Conservation (phyloP, 2,329 filamentous ascomycete species). For the Hypoxylon sp. region DNA sequence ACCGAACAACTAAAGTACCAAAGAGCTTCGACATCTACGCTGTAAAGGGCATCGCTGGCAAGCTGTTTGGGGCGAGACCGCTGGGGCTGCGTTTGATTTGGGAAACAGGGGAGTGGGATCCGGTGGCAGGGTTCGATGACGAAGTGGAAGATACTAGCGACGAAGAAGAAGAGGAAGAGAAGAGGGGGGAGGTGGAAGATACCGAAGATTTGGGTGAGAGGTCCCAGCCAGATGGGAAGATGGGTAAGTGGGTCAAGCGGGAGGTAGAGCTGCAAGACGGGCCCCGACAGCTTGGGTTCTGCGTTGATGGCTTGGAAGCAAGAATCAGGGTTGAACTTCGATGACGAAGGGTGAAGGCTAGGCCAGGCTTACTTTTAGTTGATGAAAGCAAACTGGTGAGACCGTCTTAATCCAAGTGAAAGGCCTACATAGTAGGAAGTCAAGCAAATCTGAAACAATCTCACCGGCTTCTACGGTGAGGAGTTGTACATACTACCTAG, state of each 20-base stretch:
- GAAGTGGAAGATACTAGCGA: constrained; percentile 70
- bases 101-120: constrained; percentile 94
- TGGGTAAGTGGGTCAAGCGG: constrained; percentile 78
- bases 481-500: background rate
- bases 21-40: constrained; percentile 85
- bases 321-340: constrained; percentile 77
- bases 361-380: background rate
- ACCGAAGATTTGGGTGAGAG: constrained; percentile 35
- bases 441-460: constrained; percentile 2
- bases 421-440: background rate
- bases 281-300: constrained; percentile 85
- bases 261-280: constrained; percentile 86
- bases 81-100: constrained; percentile 79
- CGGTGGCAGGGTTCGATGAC: constrained; percentile 75
- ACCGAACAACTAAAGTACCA: constrained; percentile 71
- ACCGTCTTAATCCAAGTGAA: background rate
- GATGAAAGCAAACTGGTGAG: constrained; percentile 8
- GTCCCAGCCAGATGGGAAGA: constrained; percentile 52
- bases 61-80: constrained; percentile 76
- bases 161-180: constrained; percentile 63
- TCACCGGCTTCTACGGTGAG: background rate
- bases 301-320: constrained; percentile 81
- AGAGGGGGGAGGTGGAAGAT: constrained; percentile 50
- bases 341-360: constrained; percentile 40
- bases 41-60: constrained; percentile 83